Conservation (phyloP, 2,329 filamentous ascomycete genomes). For the Cadophora sp. region DNA sequence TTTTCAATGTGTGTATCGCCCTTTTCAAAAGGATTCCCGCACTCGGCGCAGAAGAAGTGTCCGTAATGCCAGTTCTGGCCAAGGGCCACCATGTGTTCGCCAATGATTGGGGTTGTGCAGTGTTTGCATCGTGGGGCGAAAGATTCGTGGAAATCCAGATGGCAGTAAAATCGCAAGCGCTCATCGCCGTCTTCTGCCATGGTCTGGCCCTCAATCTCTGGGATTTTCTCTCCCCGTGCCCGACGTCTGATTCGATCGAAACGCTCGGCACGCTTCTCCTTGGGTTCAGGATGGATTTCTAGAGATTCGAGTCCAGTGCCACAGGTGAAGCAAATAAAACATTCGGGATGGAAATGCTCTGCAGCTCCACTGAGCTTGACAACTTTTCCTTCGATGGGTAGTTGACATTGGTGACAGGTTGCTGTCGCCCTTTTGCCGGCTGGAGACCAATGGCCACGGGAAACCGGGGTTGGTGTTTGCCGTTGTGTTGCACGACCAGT, state of each 20-base stretch:
- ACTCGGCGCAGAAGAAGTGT: constrained; percentile 93
- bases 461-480: constrained; percentile 42
- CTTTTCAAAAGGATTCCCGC: constrained; percentile 85
- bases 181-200: constrained; percentile 76
- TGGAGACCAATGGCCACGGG: constrained; percentile 61
- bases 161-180: constrained; percentile 87
- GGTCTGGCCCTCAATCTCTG: constrained; percentile 68
- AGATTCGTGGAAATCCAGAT: constrained; percentile 97
- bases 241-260: constrained; percentile 76
- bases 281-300: constrained; percentile 93
- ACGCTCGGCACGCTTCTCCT: constrained; percentile 71
- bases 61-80: constrained; percentile 97
- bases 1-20: constrained; percentile 83
- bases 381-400: constrained; percentile 88
- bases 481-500: constrained; percentile 41
- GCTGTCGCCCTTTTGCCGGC: constrained; percentile 65
- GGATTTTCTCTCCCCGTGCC: constrained; percentile 61
- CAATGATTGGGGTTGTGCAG: constrained; percentile 95
- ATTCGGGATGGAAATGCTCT: constrained; percentile 88
- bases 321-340: constrained; percentile 89
- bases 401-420: constrained; percentile 81
- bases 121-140: constrained; percentile 94
- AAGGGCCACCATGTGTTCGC: constrained; percentile 91
- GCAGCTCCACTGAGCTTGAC: constrained; percentile 77
- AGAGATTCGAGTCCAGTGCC: constrained; percentile 90